Percentiles rank a stretch among this genome's conserved stretches.
Conservation (phyloP, 331 rosid species). For the Phaseolus coccineus region DNA sequence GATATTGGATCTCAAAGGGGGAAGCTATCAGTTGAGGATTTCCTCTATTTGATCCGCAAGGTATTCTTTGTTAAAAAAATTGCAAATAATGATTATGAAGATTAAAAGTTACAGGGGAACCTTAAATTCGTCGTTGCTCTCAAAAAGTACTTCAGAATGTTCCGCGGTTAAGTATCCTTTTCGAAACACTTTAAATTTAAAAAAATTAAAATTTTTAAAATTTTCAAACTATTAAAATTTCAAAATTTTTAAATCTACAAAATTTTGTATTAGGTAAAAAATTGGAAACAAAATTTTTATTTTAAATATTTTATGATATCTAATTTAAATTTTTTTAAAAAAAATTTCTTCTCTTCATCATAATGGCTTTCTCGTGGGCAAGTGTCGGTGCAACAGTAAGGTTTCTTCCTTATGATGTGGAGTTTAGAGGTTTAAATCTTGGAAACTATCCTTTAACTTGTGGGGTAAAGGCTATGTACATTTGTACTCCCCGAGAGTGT, state of each 20-base stretch:
- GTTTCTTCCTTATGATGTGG: neutral
- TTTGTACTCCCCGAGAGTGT: neutral
- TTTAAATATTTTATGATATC: no score
- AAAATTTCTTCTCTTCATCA: neutral
- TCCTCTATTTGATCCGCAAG: slow-evolving; percentile 89
- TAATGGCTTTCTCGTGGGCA: neutral
- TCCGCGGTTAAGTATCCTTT: no score
- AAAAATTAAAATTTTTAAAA: no score
- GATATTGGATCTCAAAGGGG: slow-evolving; percentile 94
- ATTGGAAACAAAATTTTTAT: no score
- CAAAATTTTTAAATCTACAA: no score
- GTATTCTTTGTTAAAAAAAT: slow-evolving; percentile 43
- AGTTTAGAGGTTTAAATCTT: neutral
- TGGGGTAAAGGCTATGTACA: neutral
- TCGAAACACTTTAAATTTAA: no score
- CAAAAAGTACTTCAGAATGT: no score
- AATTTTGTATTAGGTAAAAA: no score
- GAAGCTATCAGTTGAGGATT: slow-evolving; percentile 87
- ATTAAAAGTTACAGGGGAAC: neutral
- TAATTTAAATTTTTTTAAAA: neutral
- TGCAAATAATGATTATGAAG: neutral
- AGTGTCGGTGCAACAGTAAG: neutral
- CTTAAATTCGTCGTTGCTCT: no score
- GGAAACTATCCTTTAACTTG: neutral
- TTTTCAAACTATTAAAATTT: no score